Evolutionary conservation across 148 eudicot species (phyloP).

Genomic region (Arbutus unedo): DNA sequence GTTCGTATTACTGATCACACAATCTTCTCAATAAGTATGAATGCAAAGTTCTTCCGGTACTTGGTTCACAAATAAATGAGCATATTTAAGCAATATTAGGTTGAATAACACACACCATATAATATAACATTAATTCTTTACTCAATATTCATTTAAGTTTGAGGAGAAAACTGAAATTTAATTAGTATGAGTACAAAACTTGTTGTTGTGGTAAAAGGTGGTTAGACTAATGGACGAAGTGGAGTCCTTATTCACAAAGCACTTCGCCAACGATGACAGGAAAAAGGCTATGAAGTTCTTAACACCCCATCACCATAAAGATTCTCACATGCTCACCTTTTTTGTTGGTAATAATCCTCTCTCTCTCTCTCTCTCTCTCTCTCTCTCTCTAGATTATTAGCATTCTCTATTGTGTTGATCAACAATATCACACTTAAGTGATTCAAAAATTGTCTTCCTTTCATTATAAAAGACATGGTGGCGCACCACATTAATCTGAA

Average conservation of each 20-base stretch:
- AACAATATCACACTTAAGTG: neutral
- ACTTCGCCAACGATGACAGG: conserved; percentile 88
- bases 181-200: neutral
- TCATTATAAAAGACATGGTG: neutral
- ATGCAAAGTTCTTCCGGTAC: too few species aligned
- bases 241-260: conserved; percentile 90
- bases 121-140: too few species aligned
- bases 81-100: too few species aligned
- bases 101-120: too few species aligned
- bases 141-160: too few species aligned
- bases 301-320: conserved; percentile 75
- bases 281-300: conserved; percentile 96
- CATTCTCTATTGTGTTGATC: neutral
- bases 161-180: neutral
- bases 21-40: too few species aligned
- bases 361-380: conserved; percentile 12
- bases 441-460: neutral
- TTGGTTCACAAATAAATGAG: too few species aligned
- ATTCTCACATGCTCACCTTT: conserved; percentile 89
- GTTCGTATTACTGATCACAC: too few species aligned
- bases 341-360: conserved; percentile 60
- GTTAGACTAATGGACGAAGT: conserved; percentile 88
- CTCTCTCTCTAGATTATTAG: neutral
- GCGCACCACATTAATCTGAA: neutral
- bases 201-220: conserved; percentile 48